Evolutionary conservation across 306 rosid species (phyloP), one percentile per base, ranked within the genome.

Genomic region (Argentina anserina): DNA sequence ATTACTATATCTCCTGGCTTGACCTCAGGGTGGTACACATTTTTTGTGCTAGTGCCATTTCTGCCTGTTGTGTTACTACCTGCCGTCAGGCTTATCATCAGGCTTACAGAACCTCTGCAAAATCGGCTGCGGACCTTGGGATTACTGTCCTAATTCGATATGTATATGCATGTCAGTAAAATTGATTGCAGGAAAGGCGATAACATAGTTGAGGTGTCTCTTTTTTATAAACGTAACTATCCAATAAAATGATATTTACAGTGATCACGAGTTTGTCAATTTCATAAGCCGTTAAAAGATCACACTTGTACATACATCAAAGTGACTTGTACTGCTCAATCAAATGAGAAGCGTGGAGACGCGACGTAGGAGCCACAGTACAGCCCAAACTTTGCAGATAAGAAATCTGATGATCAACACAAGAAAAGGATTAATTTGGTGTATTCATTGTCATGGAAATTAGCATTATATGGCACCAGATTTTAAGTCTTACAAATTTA

Each of bases 281-380:
- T 33, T 25, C 61, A 11, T 55, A 55, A 55, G 61, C n/a, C n/a
- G n/a, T n/a, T n/a, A n/a, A n/a, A n/a, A 21, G 53, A 65, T 66
- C 39, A 66, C 40, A 14, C 13, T 11, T 13, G 34, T 17, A 4
- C n/a, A 61, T 50, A 14, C 39, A 62, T 84, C 83, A 93, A 64
- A 94, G 75, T 52, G 94, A 89, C 76, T 94, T 91, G 86, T 91
- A 94, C 70, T 91, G 97, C 86, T 89, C 98, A 58, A 94, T 94
- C 79, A 94, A 85, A 69, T 69, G 87, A 75, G 98, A 94, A 9
- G 98, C 98, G 53, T 91, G 97, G 70, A 94, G 97, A 25, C 95
- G 92, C 0, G 98, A 89, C 0, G 96, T 85, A 26, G 98, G 98
- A 70, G 76, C 76, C 56, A 68, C 60, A 1, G 98, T 94, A 84